Conservation (phyloP, 768 basidiomycete species). For the Favolaschia claudopus region DNA sequence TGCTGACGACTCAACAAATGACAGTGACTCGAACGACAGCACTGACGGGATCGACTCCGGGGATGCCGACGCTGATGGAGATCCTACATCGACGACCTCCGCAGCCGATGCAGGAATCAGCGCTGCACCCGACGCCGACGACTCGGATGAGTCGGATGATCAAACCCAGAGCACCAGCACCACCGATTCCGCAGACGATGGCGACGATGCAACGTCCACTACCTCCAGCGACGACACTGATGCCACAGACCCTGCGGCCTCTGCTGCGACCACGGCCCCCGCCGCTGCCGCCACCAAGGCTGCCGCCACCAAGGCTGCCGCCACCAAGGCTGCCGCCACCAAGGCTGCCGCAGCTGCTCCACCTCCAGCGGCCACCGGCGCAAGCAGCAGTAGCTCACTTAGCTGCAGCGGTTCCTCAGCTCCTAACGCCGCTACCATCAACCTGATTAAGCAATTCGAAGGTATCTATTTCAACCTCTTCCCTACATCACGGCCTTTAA, state of each 20-base stretch:
- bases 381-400: neutral
- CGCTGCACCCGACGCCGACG: neutral
- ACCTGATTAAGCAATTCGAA: slow-evolving; percentile 38
- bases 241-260: neutral
- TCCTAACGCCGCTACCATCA: slow-evolving; percentile 35
- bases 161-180: neutral
- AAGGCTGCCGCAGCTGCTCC: too few relatives aligned
- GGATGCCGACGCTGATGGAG: neutral
- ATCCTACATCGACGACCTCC: neutral
- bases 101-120: neutral
- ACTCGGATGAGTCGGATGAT: neutral
- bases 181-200: neutral
- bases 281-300: neutral
- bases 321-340: slow-evolving; percentile 2
- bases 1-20: neutral
- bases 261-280: slow-evolving; percentile 8
- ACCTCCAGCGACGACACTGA: too few relatives aligned
- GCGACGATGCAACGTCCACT: neutral
- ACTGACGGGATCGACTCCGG: too few relatives aligned
- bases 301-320: neutral
- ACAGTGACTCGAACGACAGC: neutral
- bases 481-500: too few relatives aligned
- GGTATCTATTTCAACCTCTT: too few relatives aligned
- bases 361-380: neutral
- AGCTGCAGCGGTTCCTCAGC: slow-evolving; percentile 6